Evolutionary conservation across 1,284 basidiomycete species (phyloP), one percentile per base, ranked within the genome.

Genomic region (Sutorius eximius): DNA sequence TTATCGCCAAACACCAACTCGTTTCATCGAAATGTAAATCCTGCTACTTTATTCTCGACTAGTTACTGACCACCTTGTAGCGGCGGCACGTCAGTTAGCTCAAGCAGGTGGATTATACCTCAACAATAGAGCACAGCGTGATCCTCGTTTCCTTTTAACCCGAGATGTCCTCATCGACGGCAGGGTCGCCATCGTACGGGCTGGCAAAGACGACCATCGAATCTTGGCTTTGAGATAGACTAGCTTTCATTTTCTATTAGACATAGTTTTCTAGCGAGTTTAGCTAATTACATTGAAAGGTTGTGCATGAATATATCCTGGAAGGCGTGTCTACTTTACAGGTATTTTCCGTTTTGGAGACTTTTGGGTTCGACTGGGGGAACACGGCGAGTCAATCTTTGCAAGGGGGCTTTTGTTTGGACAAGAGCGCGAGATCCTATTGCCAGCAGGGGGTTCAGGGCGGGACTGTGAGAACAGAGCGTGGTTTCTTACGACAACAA

Each of bases 131-230:
- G 69, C 71, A 15, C 67, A 84, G 30, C 57, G 55, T 10, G 73
- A 79, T 36, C 71, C 80, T 29, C 74, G 76, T 34, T 73, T 75
- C 54, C 77, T 68, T 45, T 61, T 92, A 18, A 58, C 67, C n/a
- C 59, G 62, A 22, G 62, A 61, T 0, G 78, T 87, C 60, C 74
- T 95, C 36, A 73, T 95, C 15, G 85, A 87, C 60, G 77, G 73
- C 11, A 77, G 78, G 38, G 65, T 95, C 7, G 82, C 81, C 11
- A 80, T 95, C 53, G 61, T 95, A 22, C 80, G 89, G 46, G 81
- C 84, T 32, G 93, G 93, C 6, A 92, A 87, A 71, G 83, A 87
- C 58, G 88, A 86, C 49, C 77, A 87, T 54, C 71, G 85, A n/a
- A 78, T 94, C 45, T 67, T 93, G 6, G 82, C 70, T 37, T 49